phyloP scores from a whole-genome alignment of 2,329 filamentous ascomycete genomes.

The Colletotrichum tabaci region DNA sequence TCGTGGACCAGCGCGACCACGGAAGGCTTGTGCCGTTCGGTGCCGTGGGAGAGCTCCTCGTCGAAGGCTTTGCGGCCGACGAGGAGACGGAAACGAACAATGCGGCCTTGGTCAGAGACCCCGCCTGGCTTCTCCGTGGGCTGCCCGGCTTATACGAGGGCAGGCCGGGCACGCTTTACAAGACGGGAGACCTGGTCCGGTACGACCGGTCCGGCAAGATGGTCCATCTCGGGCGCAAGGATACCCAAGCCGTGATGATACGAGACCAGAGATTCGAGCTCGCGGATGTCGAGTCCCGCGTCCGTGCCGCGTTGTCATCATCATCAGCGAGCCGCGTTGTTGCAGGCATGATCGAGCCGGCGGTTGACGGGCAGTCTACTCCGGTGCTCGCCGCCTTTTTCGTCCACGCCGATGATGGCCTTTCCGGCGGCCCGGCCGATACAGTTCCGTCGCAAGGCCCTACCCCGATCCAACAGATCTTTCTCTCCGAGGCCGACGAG shows the following conservation, averaged over 20 bases:
- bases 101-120: background rate
- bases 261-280: background rate
- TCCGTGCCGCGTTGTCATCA: background rate
- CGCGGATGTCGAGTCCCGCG: background rate
- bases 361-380: background rate
- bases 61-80: background rate
- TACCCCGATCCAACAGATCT: background rate
- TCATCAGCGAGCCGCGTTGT: background rate
- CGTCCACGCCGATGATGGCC: background rate
- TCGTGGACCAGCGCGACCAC: slow-evolving; percentile 44
- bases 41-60: slow-evolving; percentile 43
- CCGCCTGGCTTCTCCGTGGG: background rate
- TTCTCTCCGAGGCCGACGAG: background rate
- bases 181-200: background rate
- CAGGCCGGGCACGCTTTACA: background rate
- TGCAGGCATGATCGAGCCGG: background rate
- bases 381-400: background rate
- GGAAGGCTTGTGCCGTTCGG: slow-evolving; percentile 45
- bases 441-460: background rate
- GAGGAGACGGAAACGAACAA: background rate
- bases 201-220: background rate
- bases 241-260: background rate
- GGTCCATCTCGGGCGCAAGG: background rate
- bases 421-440: too few relatives aligned
- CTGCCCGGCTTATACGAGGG: background rate